phyloP scores from a whole-genome alignment of 2,329 filamentous ascomycete genomes.

The Trichoderma atrobrunneum region DNA sequence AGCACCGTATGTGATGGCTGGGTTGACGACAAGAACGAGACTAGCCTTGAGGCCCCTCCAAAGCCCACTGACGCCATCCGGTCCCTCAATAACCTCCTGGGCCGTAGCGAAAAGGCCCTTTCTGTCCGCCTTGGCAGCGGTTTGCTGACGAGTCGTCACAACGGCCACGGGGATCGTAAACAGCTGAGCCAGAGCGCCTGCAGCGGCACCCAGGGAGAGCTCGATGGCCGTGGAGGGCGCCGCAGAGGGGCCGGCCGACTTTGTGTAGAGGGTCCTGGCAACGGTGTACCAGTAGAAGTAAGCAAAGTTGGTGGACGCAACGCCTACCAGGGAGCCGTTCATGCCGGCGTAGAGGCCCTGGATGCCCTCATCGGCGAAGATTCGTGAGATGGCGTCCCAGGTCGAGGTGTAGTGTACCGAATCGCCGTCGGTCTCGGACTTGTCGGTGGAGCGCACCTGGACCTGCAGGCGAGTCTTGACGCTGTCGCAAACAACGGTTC shows the following conservation, averaged over 20 bases:
- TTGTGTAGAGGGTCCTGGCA: constrained; percentile 76
- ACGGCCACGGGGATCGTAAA: constrained; percentile 97
- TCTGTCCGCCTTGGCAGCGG: constrained; percentile 76
- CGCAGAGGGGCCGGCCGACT: constrained; percentile 47
- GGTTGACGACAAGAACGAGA: constrained; percentile 91
- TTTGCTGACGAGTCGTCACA: constrained; percentile 93
- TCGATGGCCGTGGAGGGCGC: constrained; percentile 78
- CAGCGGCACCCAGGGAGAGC: constrained; percentile 77
- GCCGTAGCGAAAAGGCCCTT: constrained; percentile 87
- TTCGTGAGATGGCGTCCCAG: constrained; percentile 83
- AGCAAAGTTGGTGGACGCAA: constrained; percentile 96
- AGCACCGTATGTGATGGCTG: constrained; percentile 94
- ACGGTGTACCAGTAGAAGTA: constrained; percentile 99
- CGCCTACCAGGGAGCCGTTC: constrained; percentile 79
- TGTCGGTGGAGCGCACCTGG: constrained; percentile 65
- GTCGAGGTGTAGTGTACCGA: constrained; percentile 78
- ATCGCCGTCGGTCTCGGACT: constrained; percentile 35
- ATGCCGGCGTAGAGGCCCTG: constrained; percentile 86
- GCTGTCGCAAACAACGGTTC: constrained; percentile 44
- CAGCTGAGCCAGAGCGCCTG: constrained; percentile 86
- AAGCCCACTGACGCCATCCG: constrained; percentile 83
- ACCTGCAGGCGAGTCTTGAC: constrained; percentile 97
- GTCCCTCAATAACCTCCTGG: constrained; percentile 81
- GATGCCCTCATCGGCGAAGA: constrained; percentile 75
- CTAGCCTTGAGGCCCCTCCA: constrained; percentile 97